Evolutionary conservation across 73 alveolate genomes (phyloP), one percentile per base, ranked within the genome.

Genomic region (Paramecium caudatum): DNA sequence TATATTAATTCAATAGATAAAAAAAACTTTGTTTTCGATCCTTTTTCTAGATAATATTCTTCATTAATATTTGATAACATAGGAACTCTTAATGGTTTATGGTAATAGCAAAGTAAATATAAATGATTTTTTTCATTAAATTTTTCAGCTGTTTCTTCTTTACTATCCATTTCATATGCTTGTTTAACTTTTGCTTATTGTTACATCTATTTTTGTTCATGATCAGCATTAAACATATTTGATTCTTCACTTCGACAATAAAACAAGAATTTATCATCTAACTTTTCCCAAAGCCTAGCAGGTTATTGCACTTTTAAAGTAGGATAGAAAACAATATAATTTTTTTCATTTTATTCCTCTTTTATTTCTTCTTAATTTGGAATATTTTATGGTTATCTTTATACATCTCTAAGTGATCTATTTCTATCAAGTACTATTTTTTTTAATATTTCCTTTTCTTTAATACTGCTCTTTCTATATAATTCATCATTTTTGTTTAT

Each of bases 191-290:
- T 27, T 10, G 36, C 69, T 34, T 36, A 37, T 21, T 41, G 27
- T 74, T 74, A 27, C 5, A 19, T 37, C 17, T 41, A 41, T 4
- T 74, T 68, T 74, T 19, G 19, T 27, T 55, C 80, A 23, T 27
- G 30, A 55, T 55, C 80, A 55, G 23, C 46, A 41, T 74, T 74
- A 21, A 74, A 74, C 47, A 74, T 39, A 21, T 41, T 37, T 4
- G 9, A 6, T 43, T 74, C 88, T 21, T 27, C 15, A 37, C 10
- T 21, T 43, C 88, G 36, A 25, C 62, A 74, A 74, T 74, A 74
- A 21, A 74, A 74, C 7, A 74, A 30, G 32, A 41, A 74, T 74
- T 74, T 74, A 37, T 74, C 88, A 74, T 74, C 88, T 16, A 74
- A 47, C 55, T 45, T 74, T 34, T 74, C 47, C 32, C 69, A 45